Evolutionary conservation across 768 basidiomycete genomes (phyloP).

Genomic region (Podaxis pistillaris): DNA sequence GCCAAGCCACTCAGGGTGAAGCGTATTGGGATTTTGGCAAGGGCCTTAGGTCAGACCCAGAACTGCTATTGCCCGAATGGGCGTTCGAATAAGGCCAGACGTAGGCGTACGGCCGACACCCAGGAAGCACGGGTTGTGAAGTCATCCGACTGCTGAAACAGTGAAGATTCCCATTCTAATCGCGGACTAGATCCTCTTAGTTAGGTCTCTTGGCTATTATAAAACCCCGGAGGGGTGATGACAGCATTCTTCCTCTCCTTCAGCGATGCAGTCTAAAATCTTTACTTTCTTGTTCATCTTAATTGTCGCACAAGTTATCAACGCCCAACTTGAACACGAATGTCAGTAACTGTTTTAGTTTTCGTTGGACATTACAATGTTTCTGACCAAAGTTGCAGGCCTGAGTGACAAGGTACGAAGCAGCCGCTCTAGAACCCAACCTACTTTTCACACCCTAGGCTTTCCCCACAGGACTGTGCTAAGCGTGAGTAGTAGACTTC

Average conservation of each 20-base stretch:
- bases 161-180: too few relatives aligned
- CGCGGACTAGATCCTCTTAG: too few relatives aligned
- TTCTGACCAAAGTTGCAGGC: neutral
- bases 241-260: neutral
- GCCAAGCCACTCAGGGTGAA: too few relatives aligned
- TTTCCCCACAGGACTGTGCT: neutral
- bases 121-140: too few relatives aligned
- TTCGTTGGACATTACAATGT: too few relatives aligned
- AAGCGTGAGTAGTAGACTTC: neutral
- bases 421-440: too few relatives aligned
- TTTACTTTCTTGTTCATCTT: neutral
- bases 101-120: too few relatives aligned
- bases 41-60: neutral
- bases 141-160: too few relatives aligned
- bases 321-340: neutral
- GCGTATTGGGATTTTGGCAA: neutral
- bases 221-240: too few relatives aligned
- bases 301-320: neutral
- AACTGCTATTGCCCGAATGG: neutral
- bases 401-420: conserved; percentile 4
- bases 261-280: neutral
- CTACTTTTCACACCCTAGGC: neutral
- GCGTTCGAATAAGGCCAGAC: neutral
- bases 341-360: neutral
- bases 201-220: too few relatives aligned